phyloP scores from a whole-genome alignment of 2,329 filamentous ascomycete species.

The Fusarium clavum region DNA sequence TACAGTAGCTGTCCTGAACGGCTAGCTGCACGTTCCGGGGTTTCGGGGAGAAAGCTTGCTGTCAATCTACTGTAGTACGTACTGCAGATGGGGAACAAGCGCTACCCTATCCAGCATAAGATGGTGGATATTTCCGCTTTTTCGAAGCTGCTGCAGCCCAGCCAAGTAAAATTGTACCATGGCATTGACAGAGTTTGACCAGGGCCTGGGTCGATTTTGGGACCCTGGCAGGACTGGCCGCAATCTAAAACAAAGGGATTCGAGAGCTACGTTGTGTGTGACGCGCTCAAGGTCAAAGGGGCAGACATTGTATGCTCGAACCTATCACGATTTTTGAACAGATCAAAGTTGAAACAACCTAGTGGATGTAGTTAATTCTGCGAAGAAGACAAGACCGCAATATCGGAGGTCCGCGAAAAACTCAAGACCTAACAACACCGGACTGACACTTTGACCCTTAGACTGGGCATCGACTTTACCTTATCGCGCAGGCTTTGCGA shows the following conservation, averaged over 20 bases:
- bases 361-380: slow-evolving; percentile 6
- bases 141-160: slow-evolving; percentile 7
- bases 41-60: slow-evolving; percentile 2
- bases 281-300: slow-evolving; percentile 1
- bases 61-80: neutral
- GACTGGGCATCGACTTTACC: neutral
- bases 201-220: slow-evolving; percentile 1
- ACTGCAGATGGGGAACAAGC: neutral
- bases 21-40: slow-evolving; percentile 6
- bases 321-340: slow-evolving; percentile 26
- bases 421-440: neutral
- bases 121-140: slow-evolving; percentile 11
- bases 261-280: slow-evolving; percentile 12
- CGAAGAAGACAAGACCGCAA: slow-evolving; percentile 1
- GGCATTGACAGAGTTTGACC: slow-evolving; percentile 10
- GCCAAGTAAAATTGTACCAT: slow-evolving; percentile 23
- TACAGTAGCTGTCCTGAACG: slow-evolving; percentile 1
- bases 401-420: slow-evolving; percentile 9
- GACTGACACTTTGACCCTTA: slow-evolving; percentile 8
- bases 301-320: slow-evolving; percentile 4
- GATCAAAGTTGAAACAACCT: slow-evolving; percentile 21
- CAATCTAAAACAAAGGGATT: slow-evolving; percentile 27
- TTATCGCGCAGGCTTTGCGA: slow-evolving; percentile 13
- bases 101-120: neutral
- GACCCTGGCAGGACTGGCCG: slow-evolving; percentile 9